Conservation (phyloP, 305 asterid genomes). For the Fraxinus baroniana region DNA sequence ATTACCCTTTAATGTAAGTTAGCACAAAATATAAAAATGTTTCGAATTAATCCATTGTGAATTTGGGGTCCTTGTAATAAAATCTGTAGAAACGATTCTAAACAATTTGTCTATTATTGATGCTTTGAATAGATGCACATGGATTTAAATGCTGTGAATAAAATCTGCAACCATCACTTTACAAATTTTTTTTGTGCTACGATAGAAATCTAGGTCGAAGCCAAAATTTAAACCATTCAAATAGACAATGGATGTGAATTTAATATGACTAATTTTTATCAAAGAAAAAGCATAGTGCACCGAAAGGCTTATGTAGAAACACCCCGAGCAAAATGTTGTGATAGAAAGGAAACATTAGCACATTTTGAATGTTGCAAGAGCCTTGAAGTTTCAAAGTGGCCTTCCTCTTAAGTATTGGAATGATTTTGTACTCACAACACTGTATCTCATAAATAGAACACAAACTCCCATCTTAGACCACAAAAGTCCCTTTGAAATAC, state of each 20-base stretch:
- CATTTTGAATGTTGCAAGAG: too few species aligned
- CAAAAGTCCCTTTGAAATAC: too few species aligned
- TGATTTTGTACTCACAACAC: too few species aligned
- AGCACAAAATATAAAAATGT: too few species aligned
- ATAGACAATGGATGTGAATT: background rate
- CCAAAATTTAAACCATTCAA: background rate
- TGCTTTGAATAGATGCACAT: background rate
- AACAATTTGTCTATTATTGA: background rate
- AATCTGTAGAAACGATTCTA: background rate
- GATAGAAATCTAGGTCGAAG: background rate
- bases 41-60: background rate
- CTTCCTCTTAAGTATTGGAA: too few species aligned
- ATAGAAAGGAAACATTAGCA: background rate
- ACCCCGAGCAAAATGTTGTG: background rate
- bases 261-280: background rate
- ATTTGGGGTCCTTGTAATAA: background rate
- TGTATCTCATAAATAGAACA: too few species aligned
- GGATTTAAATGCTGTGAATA: background rate
- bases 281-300: background rate
- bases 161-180: too few species aligned
- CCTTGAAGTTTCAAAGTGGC: too few species aligned
- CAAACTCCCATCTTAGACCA: too few species aligned
- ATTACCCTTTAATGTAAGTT: too few species aligned
- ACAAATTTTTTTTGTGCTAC: background rate
- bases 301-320: background rate